Evolutionary conservation across 371 early-diverging fungal genomes (phyloP), one percentile per base, ranked within the genome.

Genomic region (Mucor saturninus): DNA sequence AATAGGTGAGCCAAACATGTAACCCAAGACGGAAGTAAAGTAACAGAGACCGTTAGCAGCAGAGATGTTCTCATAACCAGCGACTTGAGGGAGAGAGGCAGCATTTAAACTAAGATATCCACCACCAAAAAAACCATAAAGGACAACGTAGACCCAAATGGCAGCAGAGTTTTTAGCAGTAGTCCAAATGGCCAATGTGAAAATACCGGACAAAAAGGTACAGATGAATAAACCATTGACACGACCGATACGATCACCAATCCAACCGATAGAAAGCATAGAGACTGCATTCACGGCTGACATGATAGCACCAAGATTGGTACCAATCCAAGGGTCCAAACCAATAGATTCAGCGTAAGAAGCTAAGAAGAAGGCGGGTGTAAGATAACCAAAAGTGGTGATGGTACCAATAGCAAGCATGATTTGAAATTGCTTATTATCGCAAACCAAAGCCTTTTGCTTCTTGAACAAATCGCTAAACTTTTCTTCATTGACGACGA

Each of bases 61-160:
- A 4, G 79, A 73, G 43, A 86, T 61, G 48, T 79, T 67, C 2
- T 71, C 74, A 28, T 75, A 51, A 0, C 84, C 83, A 29, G 82
- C 83, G 10, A 82, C 74, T 53, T 85, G 74, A 50, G 82, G 78
- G 2, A 73, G 70, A 37, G 78, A 80, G 6, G 82, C 76, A 6
- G 82, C 75, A 5, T 79, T 68, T 57, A 86, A 59, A 1, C 79
- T 73, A 49, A 89, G 74, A 56, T 83, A 86, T 7, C 86, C 85
- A 5, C 87, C 85, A 26, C 84, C 84, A 56, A 83, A 84, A 58
- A 82, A 72, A 4, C 86, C 87, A 31, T 79, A 86, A 2, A 83
- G 48, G 1, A 72, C 64, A n/a, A 71, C 76, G 64, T 76, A 79
- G 0, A 75, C 67, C 75, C 73, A 71, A 21, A 81, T 61, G 8